Conservation (phyloP, 768 basidiomycete species). For the Pisolithus sp. region DNA sequence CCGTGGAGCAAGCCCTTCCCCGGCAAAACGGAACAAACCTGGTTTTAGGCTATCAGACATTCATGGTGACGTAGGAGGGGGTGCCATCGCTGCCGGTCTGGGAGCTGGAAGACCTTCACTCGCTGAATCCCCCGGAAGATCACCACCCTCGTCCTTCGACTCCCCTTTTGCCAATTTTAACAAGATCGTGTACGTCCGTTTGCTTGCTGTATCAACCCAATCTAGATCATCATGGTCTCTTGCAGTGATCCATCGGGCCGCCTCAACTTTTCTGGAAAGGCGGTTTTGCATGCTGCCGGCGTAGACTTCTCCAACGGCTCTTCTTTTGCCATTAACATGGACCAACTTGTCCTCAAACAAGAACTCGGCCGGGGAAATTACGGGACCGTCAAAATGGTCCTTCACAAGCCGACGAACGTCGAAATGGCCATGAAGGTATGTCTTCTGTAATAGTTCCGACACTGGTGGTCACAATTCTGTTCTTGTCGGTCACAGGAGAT, state of each 20-base stretch:
- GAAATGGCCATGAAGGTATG: slow-evolving; percentile 98
- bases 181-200: slow-evolving; percentile 77
- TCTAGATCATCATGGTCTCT: slow-evolving; percentile 4
- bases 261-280: slow-evolving; percentile 90
- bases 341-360: slow-evolving; percentile 81
- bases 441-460: background rate
- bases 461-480: background rate
- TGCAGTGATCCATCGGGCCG: slow-evolving; percentile 90
- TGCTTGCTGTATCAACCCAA: slow-evolving; percentile 3
- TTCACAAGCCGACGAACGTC: slow-evolving; percentile 91
- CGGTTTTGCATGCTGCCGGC: slow-evolving; percentile 84
- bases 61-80: slow-evolving; percentile 42
- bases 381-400: slow-evolving; percentile 93
- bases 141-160: slow-evolving; percentile 37
- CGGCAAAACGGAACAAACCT: slow-evolving; percentile 43
- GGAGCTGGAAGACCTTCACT: slow-evolving; percentile 60
- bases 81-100: slow-evolving; percentile 60
- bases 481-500: slow-evolving; percentile 68
- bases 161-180: slow-evolving; percentile 91
- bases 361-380: slow-evolving; percentile 97
- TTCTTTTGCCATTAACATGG: slow-evolving; percentile 92
- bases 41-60: slow-evolving; percentile 61
- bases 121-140: slow-evolving; percentile 32
- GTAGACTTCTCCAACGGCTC: slow-evolving; percentile 86
- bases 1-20: slow-evolving; percentile 31